Base-by-base conservation (phyloP, 2,329 filamentous ascomycete species). In the Aspergillus pseudoterreus region DNA sequence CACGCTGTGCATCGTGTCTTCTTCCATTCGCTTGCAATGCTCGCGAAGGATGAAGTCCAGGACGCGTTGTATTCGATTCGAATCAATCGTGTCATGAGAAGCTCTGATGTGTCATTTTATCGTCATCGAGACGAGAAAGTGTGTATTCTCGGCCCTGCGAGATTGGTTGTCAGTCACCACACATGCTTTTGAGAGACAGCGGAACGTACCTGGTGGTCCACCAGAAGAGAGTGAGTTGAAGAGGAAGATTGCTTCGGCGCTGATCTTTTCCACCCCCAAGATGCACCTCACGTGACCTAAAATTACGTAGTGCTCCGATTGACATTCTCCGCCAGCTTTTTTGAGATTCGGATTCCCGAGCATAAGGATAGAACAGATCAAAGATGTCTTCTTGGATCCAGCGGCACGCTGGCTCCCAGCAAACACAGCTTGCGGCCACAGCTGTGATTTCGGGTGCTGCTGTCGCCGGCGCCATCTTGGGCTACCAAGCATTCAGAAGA, bases 401-500 rank as follows among this genome's bases (percentile, higher is more conserved):
- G 52, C 66, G 71, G 15, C 71, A 75, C 47, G 62, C 65, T 49
- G 64, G 66, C 48, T 70, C 71, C n/a, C 71, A 73, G 45, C 63
- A 70, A 49, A 62, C 67, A 15, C 74, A 76, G 62, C 67, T 77
- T 54, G 69, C 67, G 42, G 69, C 71, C 27, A 71, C 71, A 4
- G 72, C 73, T 22, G 67, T 73, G n/a, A 53, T 75, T 19, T 75
- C 72, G 6, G 72, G 71, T 36, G 71, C 68, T 44, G 71, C 72
- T 51, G 73, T 74, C 39, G 73, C 73, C 19, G 74, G 75, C 57
- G 75, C 79, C 1, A 82, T 85, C 43, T 70, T 84, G 43, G 79
- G 81, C 3, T 76, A 80, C 48, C 82, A 85, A 63, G 75, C 80
- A 49, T 74, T 80, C 33, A 76, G 74, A 57, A 74, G 80, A 52